Conservation (phyloP, 2,329 filamentous ascomycete species). For the Fusarium verrucosum region DNA sequence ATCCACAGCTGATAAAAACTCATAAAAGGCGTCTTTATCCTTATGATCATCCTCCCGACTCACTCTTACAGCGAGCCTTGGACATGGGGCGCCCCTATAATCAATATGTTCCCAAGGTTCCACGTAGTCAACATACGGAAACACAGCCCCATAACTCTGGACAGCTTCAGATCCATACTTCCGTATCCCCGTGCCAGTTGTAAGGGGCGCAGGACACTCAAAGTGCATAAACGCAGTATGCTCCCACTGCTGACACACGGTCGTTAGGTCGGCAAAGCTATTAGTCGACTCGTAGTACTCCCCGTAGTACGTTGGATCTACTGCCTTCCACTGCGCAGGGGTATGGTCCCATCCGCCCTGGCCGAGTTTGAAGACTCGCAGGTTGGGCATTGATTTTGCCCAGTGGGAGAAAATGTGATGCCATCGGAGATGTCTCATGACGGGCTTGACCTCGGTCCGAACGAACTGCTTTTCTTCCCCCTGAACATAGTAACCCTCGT, state of each 20-base stretch:
- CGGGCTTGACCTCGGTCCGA: not conserved
- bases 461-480: accelerated
- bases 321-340: not conserved
- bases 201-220: not conserved
- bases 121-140: not conserved
- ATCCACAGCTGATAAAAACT: not conserved
- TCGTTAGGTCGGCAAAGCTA: not conserved
- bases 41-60: not conserved
- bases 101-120: not conserved
- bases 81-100: not conserved
- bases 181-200: not conserved
- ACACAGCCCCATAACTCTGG: not conserved
- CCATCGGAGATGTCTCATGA: not conserved
- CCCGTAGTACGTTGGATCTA: not conserved
- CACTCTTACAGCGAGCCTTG: not conserved
- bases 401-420: constrained; percentile 13
- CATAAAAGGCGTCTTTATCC: not conserved
- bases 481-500: not conserved
- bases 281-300: not conserved
- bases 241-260: not conserved
- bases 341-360: not conserved
- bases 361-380: constrained; percentile 7
- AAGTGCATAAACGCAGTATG: constrained; percentile 4
- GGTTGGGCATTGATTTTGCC: not conserved
- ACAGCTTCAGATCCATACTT: not conserved